Evolutionary conservation across 2,329 filamentous ascomycete species (phyloP), one percentile per base, ranked within the genome.

Genomic region (Fusarium chuoi): DNA sequence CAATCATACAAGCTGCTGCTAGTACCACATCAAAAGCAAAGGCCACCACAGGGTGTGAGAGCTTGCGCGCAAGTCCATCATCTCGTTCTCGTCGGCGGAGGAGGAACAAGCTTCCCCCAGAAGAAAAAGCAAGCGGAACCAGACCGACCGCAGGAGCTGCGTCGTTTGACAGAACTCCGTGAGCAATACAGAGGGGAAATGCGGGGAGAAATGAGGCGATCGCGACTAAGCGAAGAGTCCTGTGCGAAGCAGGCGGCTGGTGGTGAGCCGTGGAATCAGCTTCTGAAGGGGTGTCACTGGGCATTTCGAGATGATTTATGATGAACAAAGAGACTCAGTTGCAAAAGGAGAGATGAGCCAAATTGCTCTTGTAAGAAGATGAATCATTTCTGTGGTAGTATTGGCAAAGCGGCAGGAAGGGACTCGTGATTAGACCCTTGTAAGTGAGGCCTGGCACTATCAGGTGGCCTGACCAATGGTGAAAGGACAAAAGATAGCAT

Each of bases 91-190:
- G 62, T 30, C 64, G 70, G 28, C 75, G 72, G 20, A 80, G 75
- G 45, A 80, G 65, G 51, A 79, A 68, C 42, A 78, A 65, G 46
- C 74, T 72, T 20, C 73, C 69, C 42, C 71, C 74, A 20, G 81
- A 79, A 17, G 84, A 85, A 56, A 84, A 77, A 30, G 79, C 78
- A 46, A 84, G 80, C 12, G 84, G 84, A 20, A 83, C 69, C 35
- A 85, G 78, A 28, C 84, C 84, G 52, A 84, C 76, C 13, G 82
- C 83, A 20, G 83, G 84, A 41, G 84, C 76, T 15, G 79, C 67
- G 20, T 78, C 70, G 42, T 73, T 58, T 33, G 82, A 82, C 59
- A 84, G 74, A 51, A 81, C 75, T 72, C 81, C 83, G 73, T 84
- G 82, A 36, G 80, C 77, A 67, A 85, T 70, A 68, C 82, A 82